Percentiles rank a stretch among this genome's conserved stretches.
Evolutionary conservation across 208 protist genomes (phyloP).

Genomic region (Lotmaria passim): DNA sequence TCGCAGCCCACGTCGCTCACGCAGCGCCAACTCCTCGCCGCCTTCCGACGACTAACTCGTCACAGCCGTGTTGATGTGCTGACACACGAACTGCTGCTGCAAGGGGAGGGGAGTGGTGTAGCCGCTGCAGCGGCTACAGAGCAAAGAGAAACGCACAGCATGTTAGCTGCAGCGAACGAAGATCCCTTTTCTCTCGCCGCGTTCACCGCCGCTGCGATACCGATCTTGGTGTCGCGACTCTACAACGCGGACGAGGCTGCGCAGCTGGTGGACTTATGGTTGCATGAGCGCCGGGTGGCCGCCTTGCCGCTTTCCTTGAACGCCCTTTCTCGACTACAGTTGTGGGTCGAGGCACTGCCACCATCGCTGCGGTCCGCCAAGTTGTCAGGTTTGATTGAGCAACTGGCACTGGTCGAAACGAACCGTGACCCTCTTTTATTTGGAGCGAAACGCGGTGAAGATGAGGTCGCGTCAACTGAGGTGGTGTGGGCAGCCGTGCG

Average conservation of each 20-base stretch:
- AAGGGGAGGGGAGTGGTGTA: background rate
- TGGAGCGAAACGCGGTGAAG: too few species aligned
- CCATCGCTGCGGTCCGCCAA: conserved; percentile 3
- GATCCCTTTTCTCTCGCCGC: background rate
- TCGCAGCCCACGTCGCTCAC: background rate
- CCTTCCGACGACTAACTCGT: background rate
- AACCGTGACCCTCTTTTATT: background rate
- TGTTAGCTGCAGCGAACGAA: background rate
- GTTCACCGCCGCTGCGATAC: background rate
- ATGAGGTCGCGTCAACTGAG: background rate
- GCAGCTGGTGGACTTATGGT: conserved; percentile 5
- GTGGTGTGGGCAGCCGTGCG: background rate
- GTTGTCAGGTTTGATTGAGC: background rate
- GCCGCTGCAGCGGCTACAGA: too few species aligned
- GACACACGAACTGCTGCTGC: conserved; percentile 1
- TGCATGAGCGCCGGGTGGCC: background rate
- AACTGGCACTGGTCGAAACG: conserved; percentile 1
- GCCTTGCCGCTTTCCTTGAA: background rate
- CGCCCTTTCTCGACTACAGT: background rate
- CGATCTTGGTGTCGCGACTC: background rate
- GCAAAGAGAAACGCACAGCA: background rate
- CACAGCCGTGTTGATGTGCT: conserved; percentile 11
- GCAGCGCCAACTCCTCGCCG: conserved; percentile 10
- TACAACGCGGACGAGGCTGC: background rate
- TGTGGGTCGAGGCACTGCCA: conserved; percentile 20